Conservation (phyloP, 164 flowering plant species). For the Chimonanthus praecox region DNA sequence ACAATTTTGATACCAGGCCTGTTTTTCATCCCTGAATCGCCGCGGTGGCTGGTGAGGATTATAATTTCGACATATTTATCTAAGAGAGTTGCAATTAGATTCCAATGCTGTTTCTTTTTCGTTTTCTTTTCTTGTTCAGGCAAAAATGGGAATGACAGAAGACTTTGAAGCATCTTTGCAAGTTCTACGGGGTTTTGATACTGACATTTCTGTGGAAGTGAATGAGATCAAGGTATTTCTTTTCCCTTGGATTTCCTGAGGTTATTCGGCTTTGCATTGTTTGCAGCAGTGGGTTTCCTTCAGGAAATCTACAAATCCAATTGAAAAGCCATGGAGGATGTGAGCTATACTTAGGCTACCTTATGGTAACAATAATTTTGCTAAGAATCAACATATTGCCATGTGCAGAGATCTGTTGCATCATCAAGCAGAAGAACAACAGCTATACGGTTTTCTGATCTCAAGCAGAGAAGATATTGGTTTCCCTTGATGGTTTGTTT, state of each 20-base stretch:
- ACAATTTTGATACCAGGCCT: conserved; percentile 81
- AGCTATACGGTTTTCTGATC: conserved; percentile 59
- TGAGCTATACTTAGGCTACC: neutral
- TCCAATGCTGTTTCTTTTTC: neutral
- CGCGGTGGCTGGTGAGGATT: conserved; percentile 85
- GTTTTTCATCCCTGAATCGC: conserved; percentile 96
- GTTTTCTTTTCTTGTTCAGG: conserved; percentile 33
- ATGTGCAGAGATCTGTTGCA: conserved; percentile 62
- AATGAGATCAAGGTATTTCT: conserved; percentile 86
- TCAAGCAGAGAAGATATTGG: conserved; percentile 75
- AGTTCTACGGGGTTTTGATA: conserved; percentile 92
- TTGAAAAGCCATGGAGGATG: neutral
- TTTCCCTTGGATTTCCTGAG: neutral
- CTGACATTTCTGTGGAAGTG: conserved; percentile 81
- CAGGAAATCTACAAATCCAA: neutral
- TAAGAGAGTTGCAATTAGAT: neutral
- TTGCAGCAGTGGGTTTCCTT: neutral
- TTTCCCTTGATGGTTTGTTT: conserved; percentile 71
- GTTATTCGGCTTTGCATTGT: neutral
- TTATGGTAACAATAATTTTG: conserved; percentile 6
- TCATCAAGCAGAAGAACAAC: conserved; percentile 46
- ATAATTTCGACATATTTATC: conserved; percentile 1
- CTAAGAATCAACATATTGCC: conserved; percentile 2
- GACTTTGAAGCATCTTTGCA: conserved; percentile 96
- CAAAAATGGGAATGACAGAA: conserved; percentile 95